phyloP scores from a whole-genome alignment of 441 rosid species.

The Eutrema salsugineum region DNA sequence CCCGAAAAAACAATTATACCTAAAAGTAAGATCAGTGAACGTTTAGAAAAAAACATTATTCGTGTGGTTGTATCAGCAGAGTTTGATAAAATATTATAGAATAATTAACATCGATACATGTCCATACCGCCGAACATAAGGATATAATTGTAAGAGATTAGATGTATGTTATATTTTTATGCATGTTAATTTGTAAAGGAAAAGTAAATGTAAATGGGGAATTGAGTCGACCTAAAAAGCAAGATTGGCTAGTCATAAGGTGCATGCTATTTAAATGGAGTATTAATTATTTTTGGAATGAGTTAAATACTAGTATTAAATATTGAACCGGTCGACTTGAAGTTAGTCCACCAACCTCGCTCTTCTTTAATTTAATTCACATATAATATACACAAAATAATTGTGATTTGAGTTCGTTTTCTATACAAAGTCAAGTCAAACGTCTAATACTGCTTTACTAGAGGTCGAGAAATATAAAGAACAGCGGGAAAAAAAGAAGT shows the following conservation, averaged over 20 bases:
- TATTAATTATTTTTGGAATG: no score
- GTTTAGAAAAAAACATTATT: not conserved
- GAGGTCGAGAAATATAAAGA: not conserved
- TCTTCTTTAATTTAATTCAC: not conserved
- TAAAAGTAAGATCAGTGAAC: not conserved
- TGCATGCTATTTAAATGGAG: not conserved
- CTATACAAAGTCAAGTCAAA: not conserved
- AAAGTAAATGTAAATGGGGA: not conserved
- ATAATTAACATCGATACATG: not conserved
- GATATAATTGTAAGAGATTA: not conserved
- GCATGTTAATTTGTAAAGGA: not conserved
- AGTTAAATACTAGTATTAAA: no score
- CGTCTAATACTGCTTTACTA: not conserved
- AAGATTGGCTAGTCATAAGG: not conserved
- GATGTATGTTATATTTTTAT: not conserved
- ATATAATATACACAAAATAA: not conserved
- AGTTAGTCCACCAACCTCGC: conserved; percentile 20
- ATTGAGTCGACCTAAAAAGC: not conserved
- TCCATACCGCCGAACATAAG: not conserved
- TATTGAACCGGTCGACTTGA: not conserved
- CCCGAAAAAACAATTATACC: not conserved
- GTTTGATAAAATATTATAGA: not conserved
- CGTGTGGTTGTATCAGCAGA: not conserved
- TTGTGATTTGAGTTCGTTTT: not conserved
- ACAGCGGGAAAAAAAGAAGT: not conserved